Base-by-base conservation (phyloP, 345 rosid genomes). In the Laguncularia racemosa region DNA sequence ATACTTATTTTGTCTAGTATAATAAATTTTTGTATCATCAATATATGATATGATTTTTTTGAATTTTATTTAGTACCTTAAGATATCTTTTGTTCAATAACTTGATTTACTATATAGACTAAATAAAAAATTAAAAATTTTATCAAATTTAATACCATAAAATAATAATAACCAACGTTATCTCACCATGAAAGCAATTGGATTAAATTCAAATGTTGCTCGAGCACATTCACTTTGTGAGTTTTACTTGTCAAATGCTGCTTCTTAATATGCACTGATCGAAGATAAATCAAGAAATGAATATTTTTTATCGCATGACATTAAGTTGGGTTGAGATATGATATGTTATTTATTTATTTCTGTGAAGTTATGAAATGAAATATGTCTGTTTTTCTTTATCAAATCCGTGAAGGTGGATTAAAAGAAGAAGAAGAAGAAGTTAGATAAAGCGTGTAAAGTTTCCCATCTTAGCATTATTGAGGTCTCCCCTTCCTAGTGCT, bases 271-370 rank as follows among this genome's bases (percentile, higher is more conserved):
- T 73, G 76, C 81, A 67, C 66, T 68, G 45, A 52, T 55, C 43
- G 19, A 60, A 57, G 57, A n/a, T 50, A 13, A 45, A 45, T 53
- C 85, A 62, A 82, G 76, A 72, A 80, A 61, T 77, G 86, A 84
- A 84, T 84, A 85, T 80, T 81, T 86, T 82, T 77, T 67, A 78
- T 77, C 82, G 76, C 70, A 67, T 76, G 82, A n/a, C 62, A 62
- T 62, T 76, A 82, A 78, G 82, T 61, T 86, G 65, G 67, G 73
- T 62, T 75, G 70, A 72, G 83, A 74, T 71, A 79, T n/a, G n/a
- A n/a, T n/a, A n/a, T n/a, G n/a, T n/a, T n/a, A n/a, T 69, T 60
- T 66, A 26, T 38, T 59, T 64, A 69, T 71, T 73, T 62, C 70
- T 65, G 82, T 67, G 68, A 53, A 67, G 66, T 70, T 67, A 77